Percentiles rank a stretch among this genome's conserved stretches.
Evolutionary conservation across 2,329 filamentous ascomycete species (phyloP).

Genomic region (Pseudogymnoascus sp.): DNA sequence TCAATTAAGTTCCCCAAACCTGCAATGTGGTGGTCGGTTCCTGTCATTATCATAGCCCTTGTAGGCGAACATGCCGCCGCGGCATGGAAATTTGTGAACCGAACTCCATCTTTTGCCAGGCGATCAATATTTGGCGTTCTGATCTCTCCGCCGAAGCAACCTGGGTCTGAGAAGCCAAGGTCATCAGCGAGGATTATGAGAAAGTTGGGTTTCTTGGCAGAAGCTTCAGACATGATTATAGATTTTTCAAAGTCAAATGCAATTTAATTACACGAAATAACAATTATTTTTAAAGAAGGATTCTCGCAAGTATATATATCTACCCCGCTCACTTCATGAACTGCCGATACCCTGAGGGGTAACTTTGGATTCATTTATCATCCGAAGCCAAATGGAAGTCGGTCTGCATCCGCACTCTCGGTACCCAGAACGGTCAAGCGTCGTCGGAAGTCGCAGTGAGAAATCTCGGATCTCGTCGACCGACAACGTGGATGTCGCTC

Average conservation of each 20-base stretch:
- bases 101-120: constrained; percentile 42
- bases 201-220: constrained; percentile 31
- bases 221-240: neutral
- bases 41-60: constrained; percentile 53
- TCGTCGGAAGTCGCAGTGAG: neutral
- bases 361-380: neutral
- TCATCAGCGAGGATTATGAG: constrained; percentile 41
- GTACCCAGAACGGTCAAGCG: neutral
- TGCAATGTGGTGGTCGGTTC: constrained; percentile 46
- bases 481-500: constrained; percentile 1
- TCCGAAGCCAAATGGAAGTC: neutral
- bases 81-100: constrained; percentile 53
- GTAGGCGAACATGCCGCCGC: constrained; percentile 54
- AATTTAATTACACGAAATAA: neutral
- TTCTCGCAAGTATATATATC: neutral
- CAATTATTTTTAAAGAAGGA: neutral
- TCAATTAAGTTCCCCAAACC: constrained; percentile 33
- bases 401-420: neutral
- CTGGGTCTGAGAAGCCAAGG: constrained; percentile 39
- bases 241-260: neutral
- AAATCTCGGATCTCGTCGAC: neutral
- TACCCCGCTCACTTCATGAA: neutral
- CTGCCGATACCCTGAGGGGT: constrained; percentile 5
- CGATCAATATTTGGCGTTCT: constrained; percentile 50
- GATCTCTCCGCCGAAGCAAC: constrained; percentile 51